Evolutionary conservation across 2,329 filamentous ascomycete species (phyloP), one percentile per base, ranked within the genome.

Genomic region (Seiridium cupressi): DNA sequence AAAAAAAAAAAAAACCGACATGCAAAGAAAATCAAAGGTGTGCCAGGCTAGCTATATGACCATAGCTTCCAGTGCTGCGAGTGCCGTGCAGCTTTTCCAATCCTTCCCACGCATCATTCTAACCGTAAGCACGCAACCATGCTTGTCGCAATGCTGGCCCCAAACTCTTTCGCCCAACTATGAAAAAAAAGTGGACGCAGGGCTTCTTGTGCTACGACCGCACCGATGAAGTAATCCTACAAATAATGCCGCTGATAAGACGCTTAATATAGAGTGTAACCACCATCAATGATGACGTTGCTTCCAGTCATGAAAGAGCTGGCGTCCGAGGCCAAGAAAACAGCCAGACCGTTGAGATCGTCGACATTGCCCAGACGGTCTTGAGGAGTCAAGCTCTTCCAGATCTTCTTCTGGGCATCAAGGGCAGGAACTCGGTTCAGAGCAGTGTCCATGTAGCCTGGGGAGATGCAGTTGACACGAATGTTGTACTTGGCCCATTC

Each of bases 401-500:
- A 93, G 75, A 92, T 90, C 77, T 88, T 89, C 86, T 92, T 92
- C 81, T 92, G 89, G 53, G 88, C 89, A 64, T 93, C 89, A 26
- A 93, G 86, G 44, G 88, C 88, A 31, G 89, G 89, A 6, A 91
- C 89, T 62, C 88, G 87, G 84, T 92, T 93, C 63, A 92, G 81
- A 4, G 88, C 89, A 4, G 91, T 95, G 79, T 93, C 90, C 88
- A 94, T 93, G 80, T 94, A 94, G 36, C 91, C 91, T 26, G 91
- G 91, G 5, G 88, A 91, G 76, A 94, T 92, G 75, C 86, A 89
- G 83, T 95, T 95, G 70, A 93, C 90, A 44, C 91, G 88, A 71
- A 94, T 92, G 68, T 84, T 82, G 76, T 92, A 84, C 77, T 91
- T 89, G 69, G 91, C 89, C 91, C 91, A 94, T 78, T 95, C 91